Base-by-base conservation (phyloP, 2,329 filamentous ascomycete species). In the Hymenoscyphus linearis region DNA sequence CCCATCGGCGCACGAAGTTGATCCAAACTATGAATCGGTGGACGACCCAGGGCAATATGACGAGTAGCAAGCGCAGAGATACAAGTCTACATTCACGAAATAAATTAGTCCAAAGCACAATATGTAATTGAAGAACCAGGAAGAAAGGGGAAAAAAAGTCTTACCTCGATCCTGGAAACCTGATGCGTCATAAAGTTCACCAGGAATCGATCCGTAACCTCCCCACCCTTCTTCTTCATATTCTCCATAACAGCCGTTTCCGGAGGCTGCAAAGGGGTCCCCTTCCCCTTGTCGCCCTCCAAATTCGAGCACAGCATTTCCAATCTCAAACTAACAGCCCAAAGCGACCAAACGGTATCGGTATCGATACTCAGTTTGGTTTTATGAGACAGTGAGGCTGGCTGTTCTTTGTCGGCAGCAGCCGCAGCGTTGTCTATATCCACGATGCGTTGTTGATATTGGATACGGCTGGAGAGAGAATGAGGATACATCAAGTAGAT, bases 401-500 rank as follows among this genome's bases (percentile, higher is more conserved):
- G 85, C 66, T 69, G 65, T 60, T 70, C 70, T 2, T 26, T 53
- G 13, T 31, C 40, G 12, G 40, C 56, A 22, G 58, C 53, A 25
- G 75, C 75, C 65, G 79, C 81, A 64, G 84, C 80, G 62, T 72
- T 68, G 6, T 71, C 67, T 3, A 56, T 65, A 26, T 72, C 64
- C 1, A 62, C 63, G 4, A 71, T 55, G 14, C 68, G 63, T 52
- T 70, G 71, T 60, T 93, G 90, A 40, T 87, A 82, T 14, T 88
- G 83, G 62, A 92, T 87, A 63, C 95, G 88, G 44, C 91, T 91
- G 13, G 90, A 86, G 35, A 99, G 83, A 0, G 89, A 85, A 73
- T 96, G 92, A 2, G 95, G 93, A 73, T 97, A 99, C 74, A 99
- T 89, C 62, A 96, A 87, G 76, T 96, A 98, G 68, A 99, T 88